A percentile compares a stretch with the other conserved stretches of the same genome.
phyloP scores from a whole-genome alignment of 208 protist species.

The Leishmania mexicana region DNA sequence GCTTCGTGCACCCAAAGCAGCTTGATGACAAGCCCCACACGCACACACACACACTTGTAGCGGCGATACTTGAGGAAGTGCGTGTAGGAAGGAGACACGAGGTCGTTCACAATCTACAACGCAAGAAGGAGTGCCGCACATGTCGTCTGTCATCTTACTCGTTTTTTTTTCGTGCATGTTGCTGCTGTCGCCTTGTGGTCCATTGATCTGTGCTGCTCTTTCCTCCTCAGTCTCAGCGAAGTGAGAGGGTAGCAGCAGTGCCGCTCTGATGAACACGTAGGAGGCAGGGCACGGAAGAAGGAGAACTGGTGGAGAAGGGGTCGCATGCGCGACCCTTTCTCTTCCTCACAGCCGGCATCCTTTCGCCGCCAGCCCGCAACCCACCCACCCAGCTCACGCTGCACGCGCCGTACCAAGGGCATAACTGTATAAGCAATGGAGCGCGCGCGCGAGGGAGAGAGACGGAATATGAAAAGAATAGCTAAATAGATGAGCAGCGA shows the following conservation, averaged over 20 bases:
- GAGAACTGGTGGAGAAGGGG: neutral
- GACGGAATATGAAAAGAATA: neutral
- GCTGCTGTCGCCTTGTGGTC: neutral
- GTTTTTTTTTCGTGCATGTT: neutral
- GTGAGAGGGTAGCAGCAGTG: neutral
- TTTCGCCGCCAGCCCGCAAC: neutral
- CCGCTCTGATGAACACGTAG: neutral
- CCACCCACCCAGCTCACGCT: neutral
- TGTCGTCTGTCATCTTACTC: neutral
- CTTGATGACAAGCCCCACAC: neutral
- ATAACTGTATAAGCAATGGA: neutral
- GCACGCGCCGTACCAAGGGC: neutral
- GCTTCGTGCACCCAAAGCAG: neutral
- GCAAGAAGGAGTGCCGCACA: neutral
- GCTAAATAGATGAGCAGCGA: neutral
- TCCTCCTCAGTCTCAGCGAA: neutral
- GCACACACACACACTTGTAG: neutral
- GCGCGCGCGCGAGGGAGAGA: neutral
- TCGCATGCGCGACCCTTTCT: neutral
- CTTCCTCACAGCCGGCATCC: neutral
- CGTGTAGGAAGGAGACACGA: neutral
- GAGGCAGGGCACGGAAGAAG: neutral
- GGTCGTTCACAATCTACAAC: neutral
- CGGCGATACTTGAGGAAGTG: neutral
- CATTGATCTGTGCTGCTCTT: neutral